Evolutionary conservation across 129 eudicot species (phyloP).

Genomic region (Daucus carota): DNA sequence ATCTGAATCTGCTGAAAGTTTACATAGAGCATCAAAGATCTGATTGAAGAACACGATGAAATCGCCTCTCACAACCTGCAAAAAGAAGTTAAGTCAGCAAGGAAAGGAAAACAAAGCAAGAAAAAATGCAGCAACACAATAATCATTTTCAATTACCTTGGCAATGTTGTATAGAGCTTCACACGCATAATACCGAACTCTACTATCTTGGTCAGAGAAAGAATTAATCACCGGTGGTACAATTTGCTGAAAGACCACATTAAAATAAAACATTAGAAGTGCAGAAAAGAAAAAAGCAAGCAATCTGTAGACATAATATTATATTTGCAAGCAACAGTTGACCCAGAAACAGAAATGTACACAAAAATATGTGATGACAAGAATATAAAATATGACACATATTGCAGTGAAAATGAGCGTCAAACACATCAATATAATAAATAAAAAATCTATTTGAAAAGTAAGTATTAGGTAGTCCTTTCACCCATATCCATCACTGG

Average conservation of each 20-base stretch:
- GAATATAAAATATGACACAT: not conserved
- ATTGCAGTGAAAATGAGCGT: not conserved
- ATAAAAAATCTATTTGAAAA: not conserved
- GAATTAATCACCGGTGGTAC: conserved; percentile 87
- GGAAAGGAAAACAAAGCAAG: conserved; percentile 10
- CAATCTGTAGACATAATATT: not conserved
- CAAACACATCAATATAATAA: not conserved
- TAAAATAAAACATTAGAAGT: conserved; percentile 3
- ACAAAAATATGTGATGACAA: not conserved
- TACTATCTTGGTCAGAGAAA: conserved; percentile 81
- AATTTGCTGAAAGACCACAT: conserved; percentile 54
- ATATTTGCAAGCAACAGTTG: not conserved
- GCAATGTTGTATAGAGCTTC: conserved; percentile 98
- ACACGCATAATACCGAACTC: conserved; percentile 98
- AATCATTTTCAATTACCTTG: conserved; percentile 42
- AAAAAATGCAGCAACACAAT: conserved; percentile 2
- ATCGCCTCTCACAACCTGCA: conserved; percentile 97
- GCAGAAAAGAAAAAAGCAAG: not conserved
- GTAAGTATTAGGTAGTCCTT: not conserved
- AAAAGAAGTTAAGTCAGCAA: conserved; percentile 22
- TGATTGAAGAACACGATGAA: conserved; percentile 90
- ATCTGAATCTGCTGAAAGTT: conserved; percentile 95
- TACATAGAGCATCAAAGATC: conserved; percentile 91
- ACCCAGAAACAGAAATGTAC: not conserved
- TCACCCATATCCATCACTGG: not conserved